Evolutionary conservation across 1,139 yeast species (phyloP), one percentile per base, ranked within the genome.

Genomic region (Groenewaldozyma sp.): DNA sequence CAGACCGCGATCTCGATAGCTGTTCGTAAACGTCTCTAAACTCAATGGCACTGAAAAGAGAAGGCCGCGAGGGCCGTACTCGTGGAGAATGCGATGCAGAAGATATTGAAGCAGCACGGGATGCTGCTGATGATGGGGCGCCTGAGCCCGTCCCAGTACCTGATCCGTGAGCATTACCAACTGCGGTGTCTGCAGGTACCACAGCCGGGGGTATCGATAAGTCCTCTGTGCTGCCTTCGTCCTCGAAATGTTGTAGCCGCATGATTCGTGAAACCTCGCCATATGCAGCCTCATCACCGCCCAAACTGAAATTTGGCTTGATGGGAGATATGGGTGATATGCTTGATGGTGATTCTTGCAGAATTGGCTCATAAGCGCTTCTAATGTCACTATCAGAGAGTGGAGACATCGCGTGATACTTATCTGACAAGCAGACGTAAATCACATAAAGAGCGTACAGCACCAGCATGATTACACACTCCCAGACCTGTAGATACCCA

Each of bases 391-490:
- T 29, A 16, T 29, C 33, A 6, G 11, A 17, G 17, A 9, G 14
- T 6, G 17, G 7, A n/a, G 14, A 6, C 26, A 22, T 7, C 26
- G 11, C 11, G 26, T 7, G 7, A 11, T 22, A 7, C 19, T 18
- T 7, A n/a, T 2, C 53, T 35, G 0, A 68, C 62, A 2, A 16
- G 18, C 33, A 29, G 11, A 72, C 73, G 19, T 73, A 64, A 1
- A 62, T 38, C 2, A 81, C 87, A 52, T 82, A 82, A 1, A 59
- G 38, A 0, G 69, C 44, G 52, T 82, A 82, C 2, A 76, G 54
- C 1, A 53, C 52, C 2, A 79, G 63, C 60, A 82, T 64, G 3
- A 67, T 50, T 1, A 68, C 41, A 46, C 82, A 73, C 43, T 71
- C 73, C 48, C 61, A 43, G 3, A 66, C 48, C 11, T 67, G 63